These are phyloP conservation scores for Phellopilus nigrolimitatus DNA, from an alignment of 1,284 basidiomycete species.

Conservation along the genomic window DNA sequence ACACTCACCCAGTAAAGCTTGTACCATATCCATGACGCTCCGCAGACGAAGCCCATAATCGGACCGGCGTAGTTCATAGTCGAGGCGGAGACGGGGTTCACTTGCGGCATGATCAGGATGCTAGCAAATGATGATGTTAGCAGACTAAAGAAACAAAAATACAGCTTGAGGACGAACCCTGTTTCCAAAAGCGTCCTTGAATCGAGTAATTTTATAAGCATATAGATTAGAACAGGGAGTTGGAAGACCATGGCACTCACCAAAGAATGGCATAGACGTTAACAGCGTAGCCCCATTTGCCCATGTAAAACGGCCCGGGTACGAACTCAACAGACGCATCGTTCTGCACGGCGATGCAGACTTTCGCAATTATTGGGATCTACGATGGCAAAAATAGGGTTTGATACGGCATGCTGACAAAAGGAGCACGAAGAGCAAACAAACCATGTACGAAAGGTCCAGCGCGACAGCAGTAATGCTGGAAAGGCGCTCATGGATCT, in stretches of 20 bases:
- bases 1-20: conserved; percentile 22
- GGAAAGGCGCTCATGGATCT: too few species aligned
- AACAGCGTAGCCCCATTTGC: conserved; percentile 22
- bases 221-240: background rate
- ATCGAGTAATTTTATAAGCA: background rate
- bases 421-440: background rate
- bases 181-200: conserved; percentile 23
- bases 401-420: background rate
- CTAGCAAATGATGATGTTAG: conserved; percentile 8
- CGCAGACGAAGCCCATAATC: conserved; percentile 23
- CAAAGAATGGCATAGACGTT: conserved; percentile 23
- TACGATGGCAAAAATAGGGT: background rate
- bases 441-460: conserved; percentile 22
- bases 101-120: conserved; percentile 25
- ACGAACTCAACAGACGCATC: conserved; percentile 16
- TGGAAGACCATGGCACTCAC: conserved; percentile 4
- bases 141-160: background rate
- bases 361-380: conserved; percentile 23
- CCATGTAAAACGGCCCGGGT: conserved; percentile 24
- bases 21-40: conserved; percentile 23
- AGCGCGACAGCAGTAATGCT: conserved; percentile 25
- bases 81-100: conserved; percentile 22
- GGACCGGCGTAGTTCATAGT: conserved; percentile 26
- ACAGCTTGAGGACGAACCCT: conserved; percentile 15
- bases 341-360: conserved; percentile 18